These are phyloP conservation scores for Monascus ruber DNA, from an alignment of 2,329 filamentous ascomycete species.

Conservation along the genomic window DNA sequence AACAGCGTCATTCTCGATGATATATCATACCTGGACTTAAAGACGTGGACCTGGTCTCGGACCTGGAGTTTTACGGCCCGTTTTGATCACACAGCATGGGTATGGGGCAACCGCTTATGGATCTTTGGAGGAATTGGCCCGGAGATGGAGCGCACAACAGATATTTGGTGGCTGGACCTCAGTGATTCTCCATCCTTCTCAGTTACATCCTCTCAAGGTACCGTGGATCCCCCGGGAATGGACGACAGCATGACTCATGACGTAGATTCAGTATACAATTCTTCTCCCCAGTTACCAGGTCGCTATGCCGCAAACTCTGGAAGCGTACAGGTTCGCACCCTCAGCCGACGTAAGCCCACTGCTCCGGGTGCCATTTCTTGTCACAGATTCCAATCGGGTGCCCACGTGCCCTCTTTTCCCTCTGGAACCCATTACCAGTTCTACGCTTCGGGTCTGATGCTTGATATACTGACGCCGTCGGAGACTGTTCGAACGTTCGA, in stretches of 20 bases:
- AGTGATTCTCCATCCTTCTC: slow-evolving; percentile 82
- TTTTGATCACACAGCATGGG: slow-evolving; percentile 90
- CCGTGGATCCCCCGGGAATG: slow-evolving; percentile 30
- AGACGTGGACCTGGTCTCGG: slow-evolving; percentile 95
- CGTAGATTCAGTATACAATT: slow-evolving; percentile 25
- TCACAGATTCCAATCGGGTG: slow-evolving; percentile 77
- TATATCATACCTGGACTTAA: slow-evolving; percentile 90
- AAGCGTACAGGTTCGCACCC: slow-evolving; percentile 46
- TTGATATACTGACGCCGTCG: slow-evolving; percentile 90
- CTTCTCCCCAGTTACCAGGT: slow-evolving; percentile 22
- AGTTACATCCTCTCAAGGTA: slow-evolving; percentile 50
- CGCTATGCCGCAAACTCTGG: slow-evolving; percentile 64
- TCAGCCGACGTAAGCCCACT: slow-evolving; percentile 39
- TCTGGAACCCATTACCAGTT: slow-evolving; percentile 92
- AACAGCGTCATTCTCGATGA: slow-evolving; percentile 90
- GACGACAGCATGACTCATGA: slow-evolving; percentile 26
- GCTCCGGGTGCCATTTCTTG: slow-evolving; percentile 84
- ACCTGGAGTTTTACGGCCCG: slow-evolving; percentile 91
- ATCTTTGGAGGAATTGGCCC: slow-evolving; percentile 90
- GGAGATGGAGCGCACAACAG: slow-evolving; percentile 93
- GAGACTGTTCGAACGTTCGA: slow-evolving; percentile 77
- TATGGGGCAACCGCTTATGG: slow-evolving; percentile 89
- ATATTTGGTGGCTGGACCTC: slow-evolving; percentile 95
- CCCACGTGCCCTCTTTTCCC: slow-evolving; percentile 75
- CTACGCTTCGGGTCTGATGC: slow-evolving; percentile 80